Evolutionary conservation across 2,329 filamentous ascomycete species (phyloP), one percentile per base, ranked within the genome.

Genomic region (Teratosphaeria gauchensis): DNA sequence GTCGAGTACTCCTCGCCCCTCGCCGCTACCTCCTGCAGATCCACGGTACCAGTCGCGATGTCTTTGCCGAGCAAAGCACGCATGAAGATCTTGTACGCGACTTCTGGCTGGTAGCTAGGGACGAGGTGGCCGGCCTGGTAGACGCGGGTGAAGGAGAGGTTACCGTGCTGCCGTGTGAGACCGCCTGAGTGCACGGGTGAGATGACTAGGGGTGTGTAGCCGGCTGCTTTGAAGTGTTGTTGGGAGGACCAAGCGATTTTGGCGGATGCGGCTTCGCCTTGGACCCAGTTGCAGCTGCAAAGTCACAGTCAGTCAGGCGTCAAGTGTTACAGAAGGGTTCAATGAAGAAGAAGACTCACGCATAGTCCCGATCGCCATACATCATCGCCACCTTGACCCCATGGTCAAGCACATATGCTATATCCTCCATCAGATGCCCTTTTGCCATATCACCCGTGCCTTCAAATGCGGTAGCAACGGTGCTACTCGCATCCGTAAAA

Each of bases 311-410:
- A 6, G 38, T 28, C 24, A 48, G 21, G 35, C 33, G 9, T 7
- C 14, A 1, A 12, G 33, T 35, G 53, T 52, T 8, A 4, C 4
- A 12, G 1, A 7, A 31, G 12, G 51, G 21, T 28, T 28, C 2
- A 28, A 28, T 28, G 51, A 9, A 9, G 30, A 16, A 14, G 46
- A n/a, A 30, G 33, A 32, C 38, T 21, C 51, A 54, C 38, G 80
- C 78, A 63, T 79, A 80, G 64, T 84, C 82, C 33, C 80, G 78
- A 63, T 86, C 83, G 8, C 84, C 84, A 69, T 92, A 89, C 58
- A 91, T 80, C 60, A 94, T 74, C 5, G 86, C 84, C 28, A 94
- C 81, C 21, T 83, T 75, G 54, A 80, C 69, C 38, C 75, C 75
- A 4, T 73, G 67, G 32, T 68, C 66, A 19, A 80, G 69, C 19